phyloP scores from a whole-genome alignment of 208 protist genomes.

The Acanthamoeba lenticulata region DNA sequence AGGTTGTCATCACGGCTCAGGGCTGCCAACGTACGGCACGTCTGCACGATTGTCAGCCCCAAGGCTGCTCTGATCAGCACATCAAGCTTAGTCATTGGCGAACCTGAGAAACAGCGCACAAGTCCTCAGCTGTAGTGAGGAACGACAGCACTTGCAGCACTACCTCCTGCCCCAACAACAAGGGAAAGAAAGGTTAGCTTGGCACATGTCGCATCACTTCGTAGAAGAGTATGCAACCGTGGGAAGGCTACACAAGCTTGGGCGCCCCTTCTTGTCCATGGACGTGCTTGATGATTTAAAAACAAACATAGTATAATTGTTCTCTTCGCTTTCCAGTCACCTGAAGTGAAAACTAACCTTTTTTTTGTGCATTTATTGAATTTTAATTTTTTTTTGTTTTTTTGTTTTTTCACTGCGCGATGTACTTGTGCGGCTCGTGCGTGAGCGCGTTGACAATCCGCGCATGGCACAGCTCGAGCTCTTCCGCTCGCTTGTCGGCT shows the following conservation, averaged over 20 bases:
- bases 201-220: no score
- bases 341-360: no score
- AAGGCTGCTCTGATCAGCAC: not conserved
- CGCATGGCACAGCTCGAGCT: not conserved
- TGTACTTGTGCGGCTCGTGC: not conserved
- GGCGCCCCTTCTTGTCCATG: no score
- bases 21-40: not conserved
- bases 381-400: no score
- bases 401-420: not conserved
- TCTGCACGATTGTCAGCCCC: not conserved
- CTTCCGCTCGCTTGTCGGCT: not conserved
- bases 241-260: no score
- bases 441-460: not conserved
- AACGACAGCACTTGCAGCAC: not conserved
- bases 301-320: no score
- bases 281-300: no score
- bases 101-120: conserved; percentile 34
- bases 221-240: no score
- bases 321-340: no score
- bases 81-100: not conserved
- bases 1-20: not conserved
- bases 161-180: no score
- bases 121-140: not conserved
- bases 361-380: no score
- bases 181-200: no score